Evolutionary conservation across 805 yeast genomes (phyloP), one percentile per base, ranked within the genome.

Genomic region (Metschnikowia kunwiensis): DNA sequence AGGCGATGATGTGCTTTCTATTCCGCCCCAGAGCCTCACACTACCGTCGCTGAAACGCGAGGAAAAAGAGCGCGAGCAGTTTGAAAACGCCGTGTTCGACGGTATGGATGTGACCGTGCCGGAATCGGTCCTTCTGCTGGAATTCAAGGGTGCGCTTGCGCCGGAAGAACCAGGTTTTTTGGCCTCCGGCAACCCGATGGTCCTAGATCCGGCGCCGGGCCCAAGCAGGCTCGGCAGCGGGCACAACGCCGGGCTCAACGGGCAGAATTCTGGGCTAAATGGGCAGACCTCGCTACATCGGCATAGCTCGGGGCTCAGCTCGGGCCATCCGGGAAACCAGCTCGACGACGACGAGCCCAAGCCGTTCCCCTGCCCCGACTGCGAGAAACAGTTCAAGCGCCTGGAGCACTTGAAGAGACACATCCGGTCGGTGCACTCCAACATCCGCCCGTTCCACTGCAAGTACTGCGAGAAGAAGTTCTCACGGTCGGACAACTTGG

Each of bases 401-500:
- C 61, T 65, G 25, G 72, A 67, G 46, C 72, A 67, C 49, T 54
- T 67, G 43, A 67, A 67, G 44, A 52, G 72, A 24, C 72, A 67
- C 40, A 57, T 64, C 30, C 49, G 72, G 28, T 63, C 70, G 4
- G 72, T 67, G 27, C 72, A 67, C 49, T 61, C 68, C n/a, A 65
- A 64, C 43, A 63, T 65, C 36, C 51, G 72, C 12, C 72, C 72
- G 2, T 66, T 65, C 51, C 71, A 64, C 42, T 67, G 72, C 50
- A 65, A 65, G 41, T 63, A 61, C 45, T 67, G 72, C 45, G 72
- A 65, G 15, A 67, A 67, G 57, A 65, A 65, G 51, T 67, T 67
- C 38, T 55, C 62, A 34, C 49, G 72, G 33, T 58, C 66, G 5
- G 72, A 67, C 46, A 67, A 67, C 42, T 58, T 67, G 53, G 70